Evolutionary conservation across 2,329 filamentous ascomycete species (phyloP), one percentile per base, ranked within the genome.

Genomic region (Colletotrichum spaethianum): DNA sequence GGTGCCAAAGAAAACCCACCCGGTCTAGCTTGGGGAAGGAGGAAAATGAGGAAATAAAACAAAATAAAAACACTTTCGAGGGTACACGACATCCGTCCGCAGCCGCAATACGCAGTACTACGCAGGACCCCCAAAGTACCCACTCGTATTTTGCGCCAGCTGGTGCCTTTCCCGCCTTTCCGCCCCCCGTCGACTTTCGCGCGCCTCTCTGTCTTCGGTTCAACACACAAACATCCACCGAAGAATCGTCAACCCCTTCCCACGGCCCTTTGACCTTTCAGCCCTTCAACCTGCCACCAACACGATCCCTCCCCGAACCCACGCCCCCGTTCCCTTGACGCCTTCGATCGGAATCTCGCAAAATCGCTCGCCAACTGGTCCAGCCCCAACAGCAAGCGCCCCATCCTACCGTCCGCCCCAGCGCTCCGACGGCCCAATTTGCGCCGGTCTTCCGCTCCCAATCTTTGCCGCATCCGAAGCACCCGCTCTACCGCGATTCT

Each of bases 391-490:
- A n/a, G 8, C 26, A 9, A 26, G 2, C 14, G n/a, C 48, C 50
- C 16, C 18, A 11, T n/a, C 18, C 31, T n/a, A 52, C 44, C 42
- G 57, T 23, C 50, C 28, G 33, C 36, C 26, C 48, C 50, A 42
- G 42, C 33, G 57, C 20, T 28, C 57, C 46, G 28, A 53, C 65
- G 65, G 65, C 59, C 65, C n/a, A 70, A 72, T 64, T 72, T 72
- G 65, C 70, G 70, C 70, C 70, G 65, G 63, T 46, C 53, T 65
- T 72, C 70, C 59, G 70, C 46, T 48, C 53, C 42, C 46, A 46
- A 63, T 26, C 53, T 62, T 64, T 48, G 26, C 67, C 67, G 50
- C 70, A 62, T 73, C 70, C 70, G 70, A 71, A 73, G 48, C 38
- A 71, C 55, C 70, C 67, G 70, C 61, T 50, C 36, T 55, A 46